A percentile compares a stretch with the other conserved stretches of the same genome.
These are phyloP conservation scores for Sphenostylis stenocarpa DNA, from an alignment of 306 rosid genomes.

Conservation along the genomic window DNA sequence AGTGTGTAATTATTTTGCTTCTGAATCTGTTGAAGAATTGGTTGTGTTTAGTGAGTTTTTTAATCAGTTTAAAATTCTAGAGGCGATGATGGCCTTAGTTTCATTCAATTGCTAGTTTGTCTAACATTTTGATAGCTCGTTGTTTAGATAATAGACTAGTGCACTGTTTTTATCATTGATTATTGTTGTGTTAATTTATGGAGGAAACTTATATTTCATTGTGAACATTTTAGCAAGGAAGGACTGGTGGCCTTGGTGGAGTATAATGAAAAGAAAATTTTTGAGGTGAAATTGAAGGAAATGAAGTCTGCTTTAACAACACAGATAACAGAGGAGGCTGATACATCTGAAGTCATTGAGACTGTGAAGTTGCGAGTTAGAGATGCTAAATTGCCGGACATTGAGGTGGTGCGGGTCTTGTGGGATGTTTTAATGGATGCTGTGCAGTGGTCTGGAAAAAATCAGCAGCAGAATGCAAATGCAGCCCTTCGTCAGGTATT, in stretches of 20 bases:
- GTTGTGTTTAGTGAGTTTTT: background rate
- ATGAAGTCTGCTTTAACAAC: conserved; percentile 95
- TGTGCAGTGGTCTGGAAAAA: conserved; percentile 99
- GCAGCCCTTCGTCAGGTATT: conserved; percentile 94
- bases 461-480: conserved; percentile 99
- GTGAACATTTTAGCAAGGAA: conserved; percentile 72
- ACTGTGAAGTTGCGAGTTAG: conserved; percentile 87
- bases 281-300: conserved; percentile 92
- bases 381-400: conserved; percentile 92
- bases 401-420: conserved; percentile 73
- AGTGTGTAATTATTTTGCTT: background rate
- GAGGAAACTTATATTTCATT: conserved; percentile 13
- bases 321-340: conserved; percentile 91
- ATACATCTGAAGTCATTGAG: conserved; percentile 91
- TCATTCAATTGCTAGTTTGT: conserved; percentile 1
- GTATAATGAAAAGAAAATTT: conserved; percentile 94
- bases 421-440: conserved; percentile 99
- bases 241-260: conserved; percentile 89
- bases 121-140: background rate
- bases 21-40: background rate
- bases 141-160: background rate
- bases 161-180: background rate
- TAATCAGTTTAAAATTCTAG: background rate
- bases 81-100: background rate
- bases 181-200: background rate